Evolutionary conservation across 768 basidiomycete species (phyloP).

Genomic region (Rhodotorula toruloides): DNA sequence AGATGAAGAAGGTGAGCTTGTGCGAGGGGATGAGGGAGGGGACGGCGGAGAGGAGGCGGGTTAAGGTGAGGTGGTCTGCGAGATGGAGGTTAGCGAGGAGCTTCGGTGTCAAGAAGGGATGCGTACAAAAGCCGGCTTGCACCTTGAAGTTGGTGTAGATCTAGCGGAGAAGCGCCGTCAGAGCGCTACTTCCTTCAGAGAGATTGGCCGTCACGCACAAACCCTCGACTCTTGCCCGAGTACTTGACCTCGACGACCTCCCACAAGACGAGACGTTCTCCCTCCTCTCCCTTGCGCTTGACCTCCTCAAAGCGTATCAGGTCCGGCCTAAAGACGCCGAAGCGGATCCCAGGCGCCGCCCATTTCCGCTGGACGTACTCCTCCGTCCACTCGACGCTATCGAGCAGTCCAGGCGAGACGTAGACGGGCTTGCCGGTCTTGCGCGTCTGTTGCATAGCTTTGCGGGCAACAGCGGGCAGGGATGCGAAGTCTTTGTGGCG

Average conservation of each 20-base stretch:
- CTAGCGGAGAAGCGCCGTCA: neutral
- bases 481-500: slow-evolving; percentile 13
- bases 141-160: slow-evolving; percentile 33
- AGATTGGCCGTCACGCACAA: neutral
- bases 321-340: slow-evolving; percentile 25
- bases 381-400: slow-evolving; percentile 12
- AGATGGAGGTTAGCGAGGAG: no score
- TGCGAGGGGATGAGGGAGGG: slow-evolving; percentile 24
- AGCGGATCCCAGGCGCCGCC: slow-evolving; percentile 27
- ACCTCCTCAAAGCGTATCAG: slow-evolving; percentile 22
- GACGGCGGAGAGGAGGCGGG: slow-evolving; percentile 12
- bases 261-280: slow-evolving; percentile 3
- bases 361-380: slow-evolving; percentile 25
- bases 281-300: neutral
- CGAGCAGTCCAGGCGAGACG: slow-evolving; percentile 8
- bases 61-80: slow-evolving; percentile 30
- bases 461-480: slow-evolving; percentile 37
- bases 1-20: slow-evolving; percentile 24
- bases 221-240: neutral
- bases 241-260: slow-evolving; percentile 37
- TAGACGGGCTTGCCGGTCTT: slow-evolving; percentile 5
- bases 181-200: fast-evolving
- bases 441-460: slow-evolving; percentile 44
- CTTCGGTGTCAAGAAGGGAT: neutral
- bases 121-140: slow-evolving; percentile 26